Base-by-base conservation (phyloP, 441 rosid species). In the Heliophila coronopifolia region DNA sequence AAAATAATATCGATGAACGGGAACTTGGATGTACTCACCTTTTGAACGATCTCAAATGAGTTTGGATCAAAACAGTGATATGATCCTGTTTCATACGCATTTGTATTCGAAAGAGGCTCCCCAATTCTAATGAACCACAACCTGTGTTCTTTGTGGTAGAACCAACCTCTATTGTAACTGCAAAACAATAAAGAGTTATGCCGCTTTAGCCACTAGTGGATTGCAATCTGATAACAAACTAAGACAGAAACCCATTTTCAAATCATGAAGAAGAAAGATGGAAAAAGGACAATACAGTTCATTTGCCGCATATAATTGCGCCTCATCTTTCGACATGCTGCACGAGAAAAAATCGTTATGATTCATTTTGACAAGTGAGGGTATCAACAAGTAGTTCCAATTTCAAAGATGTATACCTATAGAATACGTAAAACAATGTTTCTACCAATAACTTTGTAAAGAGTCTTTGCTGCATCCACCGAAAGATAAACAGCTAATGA, bases 271-370 rank as follows among this genome's bases (percentile, higher is more conserved):
- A 55, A 10, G 43, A 34, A 32, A 43, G 16, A 53, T 59, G 26
- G 57, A 19, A 42, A 27, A 10, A 47, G 84, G 56, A 40, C 96
- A 59, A n/a, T 82, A 86, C 97, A 93, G 96, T 84, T 89, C 97
- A 57, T 82, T 77, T 25, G 99, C 95, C 9, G 99, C 96, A 54
- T 68, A 66, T 55, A 93, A 54, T 48, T 93, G 99, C 32, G 93
- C 94, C 61, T 86, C 97, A n/a, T 93, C 99, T 77, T 77, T 86
- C 9, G 99, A 96, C 96, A 93, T 84, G 80, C 96, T 93, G 86
- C 76, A 60, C 24, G 19, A 50, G 31, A n/a, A 60, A 44, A 37
- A 43, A 26, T 15, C 31, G 14, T 15, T 26, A 23, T 17, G 39
- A 16, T 44, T 41, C 37, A n/a, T 16, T 24, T 35, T 50, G 45